Base-by-base conservation (phyloP, 140 eudicot species). In the Senecio squalidus region DNA sequence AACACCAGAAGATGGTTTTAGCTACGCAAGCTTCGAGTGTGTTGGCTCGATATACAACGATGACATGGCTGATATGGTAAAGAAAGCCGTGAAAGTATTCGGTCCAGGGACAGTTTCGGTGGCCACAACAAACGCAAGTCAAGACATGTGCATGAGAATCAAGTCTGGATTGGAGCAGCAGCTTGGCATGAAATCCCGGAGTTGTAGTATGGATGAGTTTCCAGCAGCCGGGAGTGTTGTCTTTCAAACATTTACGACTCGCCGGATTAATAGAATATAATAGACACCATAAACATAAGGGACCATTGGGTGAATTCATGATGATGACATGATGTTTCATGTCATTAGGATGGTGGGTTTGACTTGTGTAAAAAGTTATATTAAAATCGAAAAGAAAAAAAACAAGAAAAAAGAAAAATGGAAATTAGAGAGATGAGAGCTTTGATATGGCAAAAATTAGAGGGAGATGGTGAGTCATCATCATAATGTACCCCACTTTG, bases 1-100 rank as follows among this genome's bases (percentile, higher is more conserved):
- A 24, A 88, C 96, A 4, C 96, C 96, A 0, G 96, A 84, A 56
- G 95, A 88, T 1, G 96, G 95, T 7, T 88, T 81, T 46, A 88
- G 96, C 30, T 88, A 88, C 28, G 96, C 95, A 0, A 88, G 96
- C 58, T 88, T 76, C 34, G 96, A 88, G 68, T 88, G 90, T 18
- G 80, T 84, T 0, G 91, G 78, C 6, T 74, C 89, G 9, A 36
- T 68, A 21, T 76, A 78, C 54, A 88, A 78, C 4, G 88, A 66
- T 1, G 73, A 62, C n/a, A 50, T 88, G 21, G 55, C 50, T 2
- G 84, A 77, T 48, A 67, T 74, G 61, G 55, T 88, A 74, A 79
- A 74, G 73, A 84, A 74, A 55, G 96, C 82, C 48, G 79, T 81
- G 38, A 79, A 75, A 49, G 83, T 88, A 22, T 88, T 88, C 64